Percentiles rank a stretch among this genome's conserved stretches.
These are phyloP conservation scores for Guadua angustifolia DNA, from an alignment of 176 grass and related monocot genomes.

Conservation along the genomic window DNA sequence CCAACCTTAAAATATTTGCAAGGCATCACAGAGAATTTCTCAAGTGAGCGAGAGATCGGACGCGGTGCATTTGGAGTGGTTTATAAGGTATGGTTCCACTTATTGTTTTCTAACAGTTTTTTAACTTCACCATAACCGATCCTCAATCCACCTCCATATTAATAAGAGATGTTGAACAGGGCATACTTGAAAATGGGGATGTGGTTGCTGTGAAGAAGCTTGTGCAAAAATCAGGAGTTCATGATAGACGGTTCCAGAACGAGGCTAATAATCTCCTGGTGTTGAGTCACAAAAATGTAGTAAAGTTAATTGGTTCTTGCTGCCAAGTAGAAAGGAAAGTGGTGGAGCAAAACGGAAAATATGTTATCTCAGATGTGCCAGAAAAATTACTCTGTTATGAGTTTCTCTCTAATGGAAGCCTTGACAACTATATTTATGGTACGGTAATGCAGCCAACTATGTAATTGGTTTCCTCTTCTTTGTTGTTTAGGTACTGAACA, in stretches of 20 bases:
- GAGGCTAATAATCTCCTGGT: neutral
- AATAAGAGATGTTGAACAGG: slow-evolving; percentile 1
- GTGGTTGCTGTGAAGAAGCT: slow-evolving; percentile 45
- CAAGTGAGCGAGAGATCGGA: slow-evolving; percentile 21
- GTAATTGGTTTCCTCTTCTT: neutral
- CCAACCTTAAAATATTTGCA: slow-evolving; percentile 6
- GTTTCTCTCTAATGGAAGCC: slow-evolving; percentile 30
- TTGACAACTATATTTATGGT: slow-evolving; percentile 38
- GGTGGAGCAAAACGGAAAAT: neutral
- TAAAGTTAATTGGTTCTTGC: slow-evolving; percentile 39
- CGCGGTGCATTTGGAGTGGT: slow-evolving; percentile 9
- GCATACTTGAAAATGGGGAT: slow-evolving; percentile 13
- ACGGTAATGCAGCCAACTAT: neutral
- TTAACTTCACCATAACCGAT: neutral
- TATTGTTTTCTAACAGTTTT: neutral
- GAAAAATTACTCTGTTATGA: slow-evolving; percentile 40
- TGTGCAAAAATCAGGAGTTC: neutral
- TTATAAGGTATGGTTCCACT: slow-evolving; percentile 17
- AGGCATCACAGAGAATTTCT: slow-evolving; percentile 23
- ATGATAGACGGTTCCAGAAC: slow-evolving; percentile 39
- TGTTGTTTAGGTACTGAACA: neutral
- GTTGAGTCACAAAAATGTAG: slow-evolving; percentile 38
- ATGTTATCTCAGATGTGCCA: slow-evolving; percentile 5
- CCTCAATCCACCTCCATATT: neutral
- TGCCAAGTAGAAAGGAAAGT: slow-evolving; percentile 6